A percentile compares a stretch with the other conserved stretches of the same genome.
Evolutionary conservation across 192 early-diverging fungal species (phyloP).

Genomic region (Coemansia sp.): DNA sequence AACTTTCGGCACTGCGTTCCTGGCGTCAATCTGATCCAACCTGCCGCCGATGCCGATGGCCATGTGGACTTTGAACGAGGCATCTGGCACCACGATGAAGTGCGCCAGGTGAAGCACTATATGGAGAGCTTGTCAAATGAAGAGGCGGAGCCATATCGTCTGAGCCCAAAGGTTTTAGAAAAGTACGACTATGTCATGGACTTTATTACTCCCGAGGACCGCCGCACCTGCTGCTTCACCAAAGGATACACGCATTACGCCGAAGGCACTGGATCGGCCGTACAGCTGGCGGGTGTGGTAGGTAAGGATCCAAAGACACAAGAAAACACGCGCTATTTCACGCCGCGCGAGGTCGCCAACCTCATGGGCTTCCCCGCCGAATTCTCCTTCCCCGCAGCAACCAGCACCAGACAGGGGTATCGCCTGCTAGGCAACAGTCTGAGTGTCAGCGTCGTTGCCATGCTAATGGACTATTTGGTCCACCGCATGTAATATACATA

Average conservation of each 20-base stretch:
- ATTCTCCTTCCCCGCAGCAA: slow-evolving; percentile 70
- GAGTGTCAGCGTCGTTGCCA: slow-evolving; percentile 76
- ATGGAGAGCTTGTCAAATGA: slow-evolving; percentile 28
- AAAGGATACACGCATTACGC: slow-evolving; percentile 73
- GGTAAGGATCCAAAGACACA: slow-evolving; percentile 31
- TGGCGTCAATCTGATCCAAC: slow-evolving; percentile 34
- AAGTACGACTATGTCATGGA: slow-evolving; percentile 54
- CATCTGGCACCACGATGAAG: slow-evolving; percentile 45
- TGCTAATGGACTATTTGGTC: slow-evolving; percentile 71
- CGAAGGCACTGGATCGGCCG: slow-evolving; percentile 44
- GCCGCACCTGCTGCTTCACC: slow-evolving; percentile 76
- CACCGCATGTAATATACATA: slow-evolving; percentile 31
- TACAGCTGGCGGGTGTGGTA: slow-evolving; percentile 20
- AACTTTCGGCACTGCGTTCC: slow-evolving; percentile 31
- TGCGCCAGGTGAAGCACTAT: slow-evolving; percentile 45
- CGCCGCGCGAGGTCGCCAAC: slow-evolving; percentile 65
- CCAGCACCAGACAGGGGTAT: slow-evolving; percentile 73
- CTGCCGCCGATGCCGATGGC: slow-evolving; percentile 27
- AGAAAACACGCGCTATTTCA: slow-evolving; percentile 53
- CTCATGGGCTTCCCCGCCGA: slow-evolving; percentile 76
- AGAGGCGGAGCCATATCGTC: slow-evolving; percentile 7
- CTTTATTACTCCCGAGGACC: slow-evolving; percentile 63
- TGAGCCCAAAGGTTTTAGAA: slow-evolving; percentile 35
- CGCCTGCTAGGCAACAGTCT: slow-evolving; percentile 89
- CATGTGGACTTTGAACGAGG: slow-evolving; percentile 48